Evolutionary conservation across 768 basidiomycete species (phyloP), one percentile per base, ranked within the genome.

Genomic region (Boletus rex-veris): DNA sequence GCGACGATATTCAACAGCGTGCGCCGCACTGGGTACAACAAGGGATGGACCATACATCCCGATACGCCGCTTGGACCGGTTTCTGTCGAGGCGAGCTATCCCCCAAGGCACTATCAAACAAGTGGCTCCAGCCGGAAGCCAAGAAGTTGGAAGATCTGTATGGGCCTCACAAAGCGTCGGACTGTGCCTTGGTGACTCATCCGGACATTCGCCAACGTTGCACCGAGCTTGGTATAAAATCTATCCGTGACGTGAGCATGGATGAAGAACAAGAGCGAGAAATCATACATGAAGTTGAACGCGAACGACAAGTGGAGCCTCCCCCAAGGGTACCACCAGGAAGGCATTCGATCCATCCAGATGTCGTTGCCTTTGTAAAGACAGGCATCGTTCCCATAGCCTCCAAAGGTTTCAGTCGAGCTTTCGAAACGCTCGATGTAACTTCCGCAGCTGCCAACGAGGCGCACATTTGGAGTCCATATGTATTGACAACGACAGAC

Each of bases 241-340:
- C 55, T 4, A 38, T 54, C 0, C 59, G 57, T 1, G 60, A 66
- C 37, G 57, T 53, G 28, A 58, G 50, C 35, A 61, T 77, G 61
- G 74, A 74, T 28, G 78, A 80, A 57, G 80, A 81, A 54, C 79
- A 80, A 53, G 80, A 81, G 53, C 65, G 79, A 33, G 78, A 81
- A 52, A 64, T 81, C 6, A 55, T 60, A 2, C 75, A 76, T 21
- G 79, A 81, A 58, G 63, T 69, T 7, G 77, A 79, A 54, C 61
- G 58, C 12, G 78, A 80, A 54, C 63, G 61, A 7, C 67, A 78
- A 52, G 58, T 73, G 3, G 63, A 76, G 58, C 66, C 74, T 7
- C 74, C 76, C 6, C 58, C 67, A 1, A 63, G 39, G 24, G 64
- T 68, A 15, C 2, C 40, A 9, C 54, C 70, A 11, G 57, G 58